These are phyloP conservation scores for Crinitomyces ghanaensis DNA, from an alignment of 805 yeast genomes.

Conservation along the genomic window DNA sequence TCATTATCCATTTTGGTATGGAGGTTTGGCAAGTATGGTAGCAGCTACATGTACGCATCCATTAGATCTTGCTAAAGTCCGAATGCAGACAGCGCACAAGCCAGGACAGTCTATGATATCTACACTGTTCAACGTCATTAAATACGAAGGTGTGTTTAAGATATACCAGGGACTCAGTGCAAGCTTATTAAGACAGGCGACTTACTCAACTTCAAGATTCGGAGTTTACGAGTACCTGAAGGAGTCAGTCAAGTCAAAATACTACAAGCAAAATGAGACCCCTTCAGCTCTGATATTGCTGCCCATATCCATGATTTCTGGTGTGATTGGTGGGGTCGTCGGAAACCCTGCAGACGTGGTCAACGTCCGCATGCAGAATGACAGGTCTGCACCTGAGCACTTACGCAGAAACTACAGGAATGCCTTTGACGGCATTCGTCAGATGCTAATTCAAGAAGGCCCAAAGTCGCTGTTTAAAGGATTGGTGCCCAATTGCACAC, in stretches of 20 bases:
- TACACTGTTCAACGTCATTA: conserved; percentile 49
- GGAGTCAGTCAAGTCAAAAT: conserved; percentile 32
- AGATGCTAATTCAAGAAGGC: conserved; percentile 54
- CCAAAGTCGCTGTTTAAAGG: conserved; percentile 54
- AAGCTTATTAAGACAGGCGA: conserved; percentile 71
- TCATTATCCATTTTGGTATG: conserved; percentile 29
- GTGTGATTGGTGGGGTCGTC: conserved; percentile 71
- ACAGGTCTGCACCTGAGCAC: conserved; percentile 51
- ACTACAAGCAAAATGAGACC: conserved; percentile 35
- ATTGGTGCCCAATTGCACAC: conserved; percentile 58
- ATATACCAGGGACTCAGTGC: conserved; percentile 80
- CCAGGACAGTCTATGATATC: conserved; percentile 54
- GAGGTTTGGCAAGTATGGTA: conserved; percentile 31
- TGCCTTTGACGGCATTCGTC: conserved; percentile 63
- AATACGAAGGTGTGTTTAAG: conserved; percentile 49
- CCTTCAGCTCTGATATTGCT: conserved; percentile 44
- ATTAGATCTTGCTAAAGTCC: conserved; percentile 73
- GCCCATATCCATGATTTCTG: conserved; percentile 77
- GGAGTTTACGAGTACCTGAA: conserved; percentile 77
- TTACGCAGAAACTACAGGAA: conserved; percentile 64
- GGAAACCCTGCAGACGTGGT: conserved; percentile 87
- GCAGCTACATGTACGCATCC: conserved; percentile 50
- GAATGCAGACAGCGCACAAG: conserved; percentile 64
- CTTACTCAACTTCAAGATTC: conserved; percentile 77
- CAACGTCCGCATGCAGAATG: conserved; percentile 86